Conservation (phyloP, 768 basidiomycete species). For the Leccinum truebloodii region DNA sequence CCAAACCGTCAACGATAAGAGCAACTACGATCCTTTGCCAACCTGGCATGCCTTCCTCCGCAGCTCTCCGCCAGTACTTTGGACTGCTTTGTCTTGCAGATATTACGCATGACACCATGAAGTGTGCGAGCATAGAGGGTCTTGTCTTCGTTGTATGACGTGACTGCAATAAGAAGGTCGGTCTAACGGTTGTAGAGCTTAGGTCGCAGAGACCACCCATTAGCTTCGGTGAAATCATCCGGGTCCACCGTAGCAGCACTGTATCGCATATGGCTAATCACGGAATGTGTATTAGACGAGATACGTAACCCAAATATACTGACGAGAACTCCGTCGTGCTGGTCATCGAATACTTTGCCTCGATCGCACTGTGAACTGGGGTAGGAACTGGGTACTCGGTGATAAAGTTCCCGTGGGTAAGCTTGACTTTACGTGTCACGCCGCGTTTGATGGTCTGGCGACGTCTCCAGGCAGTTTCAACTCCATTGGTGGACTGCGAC, state of each 20-base stretch:
- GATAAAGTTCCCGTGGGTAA: constrained; percentile 92
- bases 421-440: constrained; percentile 91
- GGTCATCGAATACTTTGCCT: constrained; percentile 69
- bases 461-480: constrained; percentile 64
- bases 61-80: constrained; percentile 83
- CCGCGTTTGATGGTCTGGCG: constrained; percentile 92
- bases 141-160: constrained; percentile 93
- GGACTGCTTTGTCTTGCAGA: constrained; percentile 93
- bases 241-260: constrained; percentile 91
- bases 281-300: not conserved
- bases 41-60: constrained; percentile 80
- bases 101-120: constrained; percentile 97
- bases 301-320: constrained; percentile 31
- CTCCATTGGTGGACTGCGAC: constrained; percentile 55
- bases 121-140: constrained; percentile 88
- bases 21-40: constrained; percentile 94
- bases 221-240: constrained; percentile 78
- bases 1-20: constrained; percentile 90
- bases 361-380: constrained; percentile 79
- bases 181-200: constrained; percentile 88
- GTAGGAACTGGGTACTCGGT: constrained; percentile 87
- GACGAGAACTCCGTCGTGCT: constrained; percentile 91
- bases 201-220: constrained; percentile 83
- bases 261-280: constrained; percentile 80
- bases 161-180: constrained; percentile 92